A percentile compares a stretch with the other conserved stretches of the same genome.
phyloP scores from a whole-genome alignment of 139 green algal genomes.

The Coccomyxa sp. region DNA sequence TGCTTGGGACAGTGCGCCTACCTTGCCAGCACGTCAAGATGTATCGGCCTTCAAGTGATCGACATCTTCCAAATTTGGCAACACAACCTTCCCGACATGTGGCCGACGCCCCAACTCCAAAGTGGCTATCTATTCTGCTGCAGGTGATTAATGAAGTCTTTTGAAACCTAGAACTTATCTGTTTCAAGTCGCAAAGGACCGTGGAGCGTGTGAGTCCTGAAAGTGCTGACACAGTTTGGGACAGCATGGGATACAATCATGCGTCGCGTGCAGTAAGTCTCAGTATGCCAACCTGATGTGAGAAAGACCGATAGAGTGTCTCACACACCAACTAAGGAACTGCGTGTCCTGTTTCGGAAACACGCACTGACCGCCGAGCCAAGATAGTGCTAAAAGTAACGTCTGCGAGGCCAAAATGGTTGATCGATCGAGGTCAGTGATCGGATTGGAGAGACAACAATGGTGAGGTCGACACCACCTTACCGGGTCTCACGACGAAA shows the following conservation, averaged over 20 bases:
- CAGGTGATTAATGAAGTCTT: neutral
- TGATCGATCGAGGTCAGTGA: neutral
- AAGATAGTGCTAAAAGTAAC: conserved; percentile 3
- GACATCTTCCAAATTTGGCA: conserved; percentile 1
- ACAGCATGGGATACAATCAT: neutral
- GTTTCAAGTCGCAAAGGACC: neutral
- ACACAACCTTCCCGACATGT: neutral
- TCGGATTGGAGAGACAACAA: neutral
- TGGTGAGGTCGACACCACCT: neutral
- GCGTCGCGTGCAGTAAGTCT: neutral
- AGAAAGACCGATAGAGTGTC: neutral
- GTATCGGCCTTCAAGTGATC: no score
- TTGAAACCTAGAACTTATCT: neutral
- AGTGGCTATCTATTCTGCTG: neutral
- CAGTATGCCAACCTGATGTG: neutral
- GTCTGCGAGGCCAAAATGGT: neutral
- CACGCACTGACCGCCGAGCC: neutral
- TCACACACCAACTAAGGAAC: neutral
- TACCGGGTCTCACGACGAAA: neutral
- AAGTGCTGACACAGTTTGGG: neutral
- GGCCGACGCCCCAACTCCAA: neutral
- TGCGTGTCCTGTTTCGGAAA: neutral
- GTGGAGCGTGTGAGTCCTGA: neutral
- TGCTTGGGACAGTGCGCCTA: neutral
- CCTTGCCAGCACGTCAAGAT: neutral